Conservation (phyloP, 352 stramenopile species). For the Pelagophyceae sp. region DNA sequence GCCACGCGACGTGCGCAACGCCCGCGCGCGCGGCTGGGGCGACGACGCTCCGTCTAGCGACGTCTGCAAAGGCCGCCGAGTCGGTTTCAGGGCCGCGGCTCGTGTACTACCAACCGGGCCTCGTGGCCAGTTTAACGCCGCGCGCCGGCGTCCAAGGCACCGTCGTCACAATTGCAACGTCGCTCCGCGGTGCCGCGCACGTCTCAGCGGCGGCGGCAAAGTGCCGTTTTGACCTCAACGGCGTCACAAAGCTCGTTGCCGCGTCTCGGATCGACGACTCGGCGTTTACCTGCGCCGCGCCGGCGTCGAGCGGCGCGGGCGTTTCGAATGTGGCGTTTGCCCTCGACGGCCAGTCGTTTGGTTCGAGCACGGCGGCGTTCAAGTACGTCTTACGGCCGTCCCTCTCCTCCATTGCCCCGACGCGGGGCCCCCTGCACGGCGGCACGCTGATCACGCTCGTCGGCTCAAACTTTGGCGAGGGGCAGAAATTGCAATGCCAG, state of each 20-base stretch:
- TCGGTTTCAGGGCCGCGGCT: no score
- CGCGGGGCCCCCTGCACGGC: background rate
- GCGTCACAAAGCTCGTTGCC: background rate
- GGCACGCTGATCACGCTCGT: background rate
- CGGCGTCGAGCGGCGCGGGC: background rate
- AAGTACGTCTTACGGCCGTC: background rate
- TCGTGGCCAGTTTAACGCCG: conserved; percentile 42
- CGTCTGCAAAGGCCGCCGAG: no score
- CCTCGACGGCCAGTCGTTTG: background rate
- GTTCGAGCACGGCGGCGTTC: background rate
- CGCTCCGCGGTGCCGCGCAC: no score
- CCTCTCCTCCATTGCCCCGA: background rate
- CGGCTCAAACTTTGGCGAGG: background rate
- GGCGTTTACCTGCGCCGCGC: background rate
- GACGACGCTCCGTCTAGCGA: background rate
- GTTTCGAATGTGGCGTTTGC: background rate
- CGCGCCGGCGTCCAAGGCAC: conserved; percentile 35
- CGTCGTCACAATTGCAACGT: conserved; percentile 34
- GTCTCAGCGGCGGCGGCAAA: no score
- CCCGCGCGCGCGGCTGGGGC: background rate
- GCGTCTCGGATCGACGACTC: background rate
- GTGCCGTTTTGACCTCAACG: no score
- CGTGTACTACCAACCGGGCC: conserved; percentile 24
- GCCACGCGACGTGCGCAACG: background rate
- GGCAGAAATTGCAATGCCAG: background rate